Evolutionary conservation across 2,329 filamentous ascomycete genomes (phyloP).

Genomic region (Talaromyces atroroseus): DNA sequence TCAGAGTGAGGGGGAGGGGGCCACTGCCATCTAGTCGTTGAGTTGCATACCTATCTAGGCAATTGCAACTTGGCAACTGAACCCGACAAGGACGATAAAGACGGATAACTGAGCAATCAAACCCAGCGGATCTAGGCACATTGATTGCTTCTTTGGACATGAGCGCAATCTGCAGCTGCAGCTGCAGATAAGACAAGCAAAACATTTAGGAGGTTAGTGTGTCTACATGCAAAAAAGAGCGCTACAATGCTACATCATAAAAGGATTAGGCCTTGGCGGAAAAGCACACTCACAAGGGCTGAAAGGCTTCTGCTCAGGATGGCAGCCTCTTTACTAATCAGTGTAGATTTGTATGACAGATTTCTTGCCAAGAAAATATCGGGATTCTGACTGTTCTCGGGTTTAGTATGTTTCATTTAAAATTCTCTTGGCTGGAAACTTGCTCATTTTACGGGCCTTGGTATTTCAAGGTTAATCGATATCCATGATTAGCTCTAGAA

Average conservation of each 20-base stretch:
- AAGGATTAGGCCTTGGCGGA: not conserved
- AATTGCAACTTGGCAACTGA: not conserved
- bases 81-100: not conserved
- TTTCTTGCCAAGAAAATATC: no score
- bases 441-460: no score
- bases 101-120: not conserved
- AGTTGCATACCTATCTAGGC: no score
- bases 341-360: no score
- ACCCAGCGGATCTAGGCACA: not conserved
- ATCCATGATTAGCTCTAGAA: no score
- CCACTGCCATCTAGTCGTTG: no score
- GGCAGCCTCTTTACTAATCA: no score
- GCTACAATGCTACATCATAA: not conserved
- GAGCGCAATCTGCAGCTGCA: not conserved
- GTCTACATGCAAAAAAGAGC: not conserved
- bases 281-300: not conserved
- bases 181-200: not conserved
- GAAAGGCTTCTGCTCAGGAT: not conserved
- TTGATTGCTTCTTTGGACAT: not conserved
- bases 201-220: not conserved
- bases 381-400: no score
- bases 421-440: no score
- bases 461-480: no score
- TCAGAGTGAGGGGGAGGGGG: no score
- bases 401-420: no score